Percentiles rank a stretch among this genome's conserved stretches.
Conservation (phyloP, 176 grass and related monocot species). For the Secale cereale region DNA sequence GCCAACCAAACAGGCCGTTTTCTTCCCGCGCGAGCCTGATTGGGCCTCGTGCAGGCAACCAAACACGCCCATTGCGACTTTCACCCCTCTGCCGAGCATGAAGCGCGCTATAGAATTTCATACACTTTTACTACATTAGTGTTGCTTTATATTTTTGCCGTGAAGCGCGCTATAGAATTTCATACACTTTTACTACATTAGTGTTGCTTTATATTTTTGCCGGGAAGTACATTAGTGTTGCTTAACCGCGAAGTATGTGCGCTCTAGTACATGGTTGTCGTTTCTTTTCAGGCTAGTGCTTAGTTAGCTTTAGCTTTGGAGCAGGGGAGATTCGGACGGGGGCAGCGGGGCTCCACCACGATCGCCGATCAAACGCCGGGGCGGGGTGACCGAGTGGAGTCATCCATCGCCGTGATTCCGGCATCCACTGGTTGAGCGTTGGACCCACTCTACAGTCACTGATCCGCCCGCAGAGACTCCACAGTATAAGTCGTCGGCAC, state of each 20-base stretch:
- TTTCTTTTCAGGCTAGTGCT: background rate
- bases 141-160: no score
- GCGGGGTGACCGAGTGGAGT: no score
- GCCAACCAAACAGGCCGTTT: no score
- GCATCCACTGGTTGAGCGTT: background rate
- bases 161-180: no score
- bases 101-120: no score
- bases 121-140: no score
- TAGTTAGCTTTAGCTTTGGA: background rate
- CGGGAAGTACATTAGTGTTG: background rate
- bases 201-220: no score
- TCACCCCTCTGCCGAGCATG: no score
- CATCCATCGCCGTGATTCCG: background rate
- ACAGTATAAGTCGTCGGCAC: background rate
- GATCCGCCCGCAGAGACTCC: background rate
- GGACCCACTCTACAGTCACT: background rate
- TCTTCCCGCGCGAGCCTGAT: no score
- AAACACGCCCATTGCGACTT: no score
- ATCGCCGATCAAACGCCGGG: background rate
- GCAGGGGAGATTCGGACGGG: background rate
- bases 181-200: no score
- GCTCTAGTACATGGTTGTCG: background rate
- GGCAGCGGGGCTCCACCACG: background rate
- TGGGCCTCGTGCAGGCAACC: no score
- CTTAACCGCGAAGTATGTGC: background rate